phyloP scores from a whole-genome alignment of 768 basidiomycete genomes.

The Kwoniella heveanensis region DNA sequence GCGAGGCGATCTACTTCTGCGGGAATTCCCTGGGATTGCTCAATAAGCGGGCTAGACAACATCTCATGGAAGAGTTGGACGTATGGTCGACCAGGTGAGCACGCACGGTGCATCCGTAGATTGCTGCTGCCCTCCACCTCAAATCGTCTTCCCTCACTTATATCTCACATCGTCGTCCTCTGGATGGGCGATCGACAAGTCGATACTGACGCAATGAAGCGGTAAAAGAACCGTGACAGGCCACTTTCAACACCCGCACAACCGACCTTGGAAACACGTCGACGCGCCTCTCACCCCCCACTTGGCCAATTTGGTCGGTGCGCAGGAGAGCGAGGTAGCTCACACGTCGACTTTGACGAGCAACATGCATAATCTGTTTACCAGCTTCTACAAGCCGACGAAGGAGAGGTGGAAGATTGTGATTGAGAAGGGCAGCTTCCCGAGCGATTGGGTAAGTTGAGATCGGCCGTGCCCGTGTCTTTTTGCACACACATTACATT shows the following conservation, averaged over 20 bases:
- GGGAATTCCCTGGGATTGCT: slow-evolving; percentile 92
- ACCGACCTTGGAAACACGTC: slow-evolving; percentile 78
- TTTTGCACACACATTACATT: no score
- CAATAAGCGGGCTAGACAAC: slow-evolving; percentile 69
- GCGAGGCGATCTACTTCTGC: slow-evolving; percentile 72
- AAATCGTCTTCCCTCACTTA: no score
- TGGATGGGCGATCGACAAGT: no score
- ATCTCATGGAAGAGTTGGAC: slow-evolving; percentile 78
- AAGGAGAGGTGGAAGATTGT: slow-evolving; percentile 84
- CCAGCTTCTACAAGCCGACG: slow-evolving; percentile 89
- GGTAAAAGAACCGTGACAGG: slow-evolving; percentile 74
- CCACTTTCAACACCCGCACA: slow-evolving; percentile 85
- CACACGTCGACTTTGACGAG: slow-evolving; percentile 93
- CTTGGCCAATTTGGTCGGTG: slow-evolving; percentile 82
- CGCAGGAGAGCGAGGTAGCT: slow-evolving; percentile 83
- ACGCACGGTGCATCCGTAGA: no score
- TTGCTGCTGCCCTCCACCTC: no score
- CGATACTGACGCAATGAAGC: slow-evolving; percentile 7
- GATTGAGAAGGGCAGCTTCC: slow-evolving; percentile 91
- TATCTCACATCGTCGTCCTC: no score
- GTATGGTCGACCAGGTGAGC: slow-evolving; percentile 71
- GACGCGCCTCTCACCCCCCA: slow-evolving; percentile 71
- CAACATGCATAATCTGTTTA: slow-evolving; percentile 94
- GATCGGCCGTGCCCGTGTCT: no score
- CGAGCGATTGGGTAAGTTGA: slow-evolving; percentile 79